phyloP scores from a whole-genome alignment of 805 yeast genomes.

The Candida coleopterorum region DNA sequence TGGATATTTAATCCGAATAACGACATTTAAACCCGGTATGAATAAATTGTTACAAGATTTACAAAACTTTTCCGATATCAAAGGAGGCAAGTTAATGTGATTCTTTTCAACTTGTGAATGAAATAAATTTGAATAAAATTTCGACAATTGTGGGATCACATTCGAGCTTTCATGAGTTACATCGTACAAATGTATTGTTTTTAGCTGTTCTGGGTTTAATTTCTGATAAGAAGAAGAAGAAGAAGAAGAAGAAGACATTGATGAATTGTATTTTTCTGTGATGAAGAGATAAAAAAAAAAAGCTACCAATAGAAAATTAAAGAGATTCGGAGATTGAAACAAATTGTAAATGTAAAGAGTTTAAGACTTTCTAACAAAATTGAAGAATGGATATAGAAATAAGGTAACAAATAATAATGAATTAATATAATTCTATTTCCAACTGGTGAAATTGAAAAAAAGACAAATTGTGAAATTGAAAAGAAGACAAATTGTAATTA shows the following conservation, averaged over 20 bases:
- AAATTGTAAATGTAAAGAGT: too few relatives aligned
- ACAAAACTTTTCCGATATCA: conserved; percentile 24
- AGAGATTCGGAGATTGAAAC: too few relatives aligned
- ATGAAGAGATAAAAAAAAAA: not conserved
- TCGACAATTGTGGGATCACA: conserved; percentile 11
- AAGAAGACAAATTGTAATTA: too few relatives aligned
- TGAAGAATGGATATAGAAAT: too few relatives aligned
- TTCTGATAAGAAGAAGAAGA: not conserved
- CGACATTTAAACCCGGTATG: conserved; percentile 32
- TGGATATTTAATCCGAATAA: conserved; percentile 18
- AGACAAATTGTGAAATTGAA: too few relatives aligned
- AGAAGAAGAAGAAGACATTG: not conserved
- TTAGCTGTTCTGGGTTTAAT: conserved; percentile 14
- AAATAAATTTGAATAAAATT: conserved; percentile 20
- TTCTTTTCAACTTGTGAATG: conserved; percentile 18
- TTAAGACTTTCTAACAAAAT: too few relatives aligned
- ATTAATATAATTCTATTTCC: too few relatives aligned
- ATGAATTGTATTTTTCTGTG: too few relatives aligned
- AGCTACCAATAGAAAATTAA: too few relatives aligned
- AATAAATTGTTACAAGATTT: conserved; percentile 24
- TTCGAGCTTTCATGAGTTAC: conserved; percentile 24
- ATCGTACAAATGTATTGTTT: conserved; percentile 24
- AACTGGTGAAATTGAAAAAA: too few relatives aligned
- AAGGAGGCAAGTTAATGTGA: conserved; percentile 25
- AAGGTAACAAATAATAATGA: too few relatives aligned